Base-by-base conservation (phyloP, 495 filamentous ascomycete genomes). In the Glonium stellatum region DNA sequence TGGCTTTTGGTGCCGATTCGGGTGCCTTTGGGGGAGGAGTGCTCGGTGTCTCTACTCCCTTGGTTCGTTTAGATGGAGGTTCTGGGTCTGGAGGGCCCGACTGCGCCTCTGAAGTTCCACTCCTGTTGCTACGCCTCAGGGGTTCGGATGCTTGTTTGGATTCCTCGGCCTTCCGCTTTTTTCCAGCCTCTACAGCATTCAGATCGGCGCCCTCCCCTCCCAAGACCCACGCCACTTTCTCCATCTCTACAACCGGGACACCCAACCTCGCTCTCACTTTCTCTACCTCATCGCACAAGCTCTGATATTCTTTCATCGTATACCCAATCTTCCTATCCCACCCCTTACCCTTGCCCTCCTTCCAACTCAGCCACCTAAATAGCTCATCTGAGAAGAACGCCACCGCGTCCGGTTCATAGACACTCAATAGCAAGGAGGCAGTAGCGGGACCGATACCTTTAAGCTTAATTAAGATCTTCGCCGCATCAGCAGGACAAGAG, bases 311-410 rank as follows among this genome's bases (percentile, higher is more conserved):
- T 46, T 80, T 77, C 23, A 75, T 58, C 52, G 77, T 84, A 71
- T 91, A 91, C 68, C 85, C 86, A 65, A 87, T 75, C 63, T 74
- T 72, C 61, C 76, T 62, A 49, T 78, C 74, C 66, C 75, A 78
- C 48, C 72, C 76, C 11, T 65, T 62, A 46, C 67, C 65, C 56
- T 65, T 66, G 70, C 71, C 61, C 77, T 73, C 41, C 75, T 81
- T 46, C 70, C 71, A 63, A 66, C 67, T 69, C 77, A 80, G 13
- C 85, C 85, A 91, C 58, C 83, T 76, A 68, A 81, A 90, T 21
- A 82, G 74, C 73, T 91, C 87, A 63, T 92, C 88, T 27, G 84
- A 86, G 72, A 88, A 91, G 70, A 90, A 92, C 0, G 87, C 82
- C 11, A 85, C 75, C 19, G 78, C 72, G 0, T 74, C 67, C 0